phyloP scores from a whole-genome alignment of 768 basidiomycete species.

The Krasilnikovozyma curviuscula region DNA sequence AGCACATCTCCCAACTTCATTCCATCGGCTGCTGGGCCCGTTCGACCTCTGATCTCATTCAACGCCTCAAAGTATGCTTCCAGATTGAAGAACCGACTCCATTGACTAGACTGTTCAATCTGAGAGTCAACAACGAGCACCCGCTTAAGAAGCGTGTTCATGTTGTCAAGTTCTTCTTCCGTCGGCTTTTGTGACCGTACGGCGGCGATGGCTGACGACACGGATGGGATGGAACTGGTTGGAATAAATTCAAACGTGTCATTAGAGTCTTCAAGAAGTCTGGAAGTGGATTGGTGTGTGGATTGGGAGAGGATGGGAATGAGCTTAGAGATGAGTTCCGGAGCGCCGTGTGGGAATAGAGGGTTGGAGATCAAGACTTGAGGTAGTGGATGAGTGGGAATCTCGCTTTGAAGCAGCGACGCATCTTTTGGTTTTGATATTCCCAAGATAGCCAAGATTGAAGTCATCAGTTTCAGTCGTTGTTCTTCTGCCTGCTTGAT shows the following conservation, averaged over 20 bases:
- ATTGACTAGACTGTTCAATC: too few species aligned
- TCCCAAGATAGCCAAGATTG: slow-evolving; percentile 9
- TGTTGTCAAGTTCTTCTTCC: not conserved
- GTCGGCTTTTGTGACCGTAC: slow-evolving; percentile 4
- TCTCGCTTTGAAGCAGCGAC: slow-evolving; percentile 18
- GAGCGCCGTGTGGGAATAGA: slow-evolving; percentile 23
- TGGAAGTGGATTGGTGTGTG: slow-evolving; percentile 20
- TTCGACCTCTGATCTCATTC: too few species aligned
- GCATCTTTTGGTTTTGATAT: slow-evolving; percentile 15
- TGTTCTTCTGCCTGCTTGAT: slow-evolving; percentile 18
- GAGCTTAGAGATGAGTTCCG: slow-evolving; percentile 30
- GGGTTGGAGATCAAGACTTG: slow-evolving; percentile 40
- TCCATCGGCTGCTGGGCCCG: not conserved
- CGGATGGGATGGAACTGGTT: not conserved
- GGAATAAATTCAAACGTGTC: slow-evolving; percentile 32
- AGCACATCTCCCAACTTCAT: slow-evolving; percentile 52
- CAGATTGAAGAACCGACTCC: too few species aligned
- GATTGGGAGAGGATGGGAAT: not conserved
- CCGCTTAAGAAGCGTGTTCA: not conserved
- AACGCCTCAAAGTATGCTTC: too few species aligned
- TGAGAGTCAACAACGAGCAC: too few species aligned
- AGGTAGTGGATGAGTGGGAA: slow-evolving; percentile 35
- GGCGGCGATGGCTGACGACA: not conserved
- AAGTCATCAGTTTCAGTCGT: slow-evolving; percentile 26
- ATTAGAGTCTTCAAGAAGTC: slow-evolving; percentile 40